Conservation (phyloP, 2,329 filamentous ascomycete species). For the Colletotrichum paranaense region DNA sequence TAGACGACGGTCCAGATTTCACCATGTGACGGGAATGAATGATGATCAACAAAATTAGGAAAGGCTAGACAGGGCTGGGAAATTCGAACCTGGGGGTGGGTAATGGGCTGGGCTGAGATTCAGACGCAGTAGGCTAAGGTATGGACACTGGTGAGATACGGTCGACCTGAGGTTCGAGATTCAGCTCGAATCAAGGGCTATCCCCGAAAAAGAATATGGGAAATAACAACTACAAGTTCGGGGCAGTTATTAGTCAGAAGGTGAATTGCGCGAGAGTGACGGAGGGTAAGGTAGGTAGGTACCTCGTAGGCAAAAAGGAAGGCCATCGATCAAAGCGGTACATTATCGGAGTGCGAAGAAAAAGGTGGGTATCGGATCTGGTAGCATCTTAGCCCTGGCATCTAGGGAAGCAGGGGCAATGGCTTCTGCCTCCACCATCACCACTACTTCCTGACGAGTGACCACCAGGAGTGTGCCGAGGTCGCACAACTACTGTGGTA, state of each 20-base stretch:
- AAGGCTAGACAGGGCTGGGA: not conserved
- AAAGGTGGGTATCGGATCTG: conserved; percentile 6
- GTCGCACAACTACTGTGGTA: not conserved
- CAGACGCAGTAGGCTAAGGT: too few species aligned
- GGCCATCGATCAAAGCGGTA: conserved; percentile 11
- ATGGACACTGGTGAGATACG: not conserved
- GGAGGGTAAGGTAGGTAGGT: conserved; percentile 2
- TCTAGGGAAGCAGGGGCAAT: not conserved
- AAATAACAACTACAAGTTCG: not conserved
- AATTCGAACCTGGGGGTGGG: not conserved
- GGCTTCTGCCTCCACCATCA: not conserved
- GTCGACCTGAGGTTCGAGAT: not conserved
- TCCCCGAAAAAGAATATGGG: not conserved
- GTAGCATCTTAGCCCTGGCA: not conserved
- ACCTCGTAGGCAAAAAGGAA: conserved; percentile 15
- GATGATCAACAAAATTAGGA: not conserved
- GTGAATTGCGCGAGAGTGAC: conserved; percentile 2
- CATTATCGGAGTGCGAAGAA: not conserved
- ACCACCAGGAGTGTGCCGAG: not conserved
- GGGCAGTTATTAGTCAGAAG: not conserved
- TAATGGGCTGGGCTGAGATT: not conserved
- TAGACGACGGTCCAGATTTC: not conserved
- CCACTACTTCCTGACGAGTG: not conserved
- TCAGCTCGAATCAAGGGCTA: not conserved
- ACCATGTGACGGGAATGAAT: not conserved